Evolutionary conservation across 164 flowering plant genomes (phyloP), one percentile per base, ranked within the genome.

Genomic region (Vitis rotundifolia): DNA sequence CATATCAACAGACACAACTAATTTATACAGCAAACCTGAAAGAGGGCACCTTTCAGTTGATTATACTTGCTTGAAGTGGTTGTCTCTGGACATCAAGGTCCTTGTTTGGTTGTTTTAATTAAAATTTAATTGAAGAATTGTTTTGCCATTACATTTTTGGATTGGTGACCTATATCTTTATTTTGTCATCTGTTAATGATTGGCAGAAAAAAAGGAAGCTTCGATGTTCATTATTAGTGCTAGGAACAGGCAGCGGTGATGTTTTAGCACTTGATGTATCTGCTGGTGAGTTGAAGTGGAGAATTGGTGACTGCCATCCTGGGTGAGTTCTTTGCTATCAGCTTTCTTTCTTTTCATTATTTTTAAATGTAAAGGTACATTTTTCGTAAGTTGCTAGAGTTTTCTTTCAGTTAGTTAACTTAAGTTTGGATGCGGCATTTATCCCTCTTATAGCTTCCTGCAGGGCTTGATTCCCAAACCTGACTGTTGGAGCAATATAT

Each of bases 161-260:
- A 22, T 37, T 37, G 44, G 44, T 37, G 0, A 37, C 44, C 6
- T 3, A 37, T 37, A 37, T 9, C 54, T 10, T 50, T 59, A 44
- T 15, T 26, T 31, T n/a, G 8, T 67, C 0, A 56, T 31, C 16
- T 55, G 14, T 9, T 22, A n/a, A 26, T 69, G 54, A 48, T 50
- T 68, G 61, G 71, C 86, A 92, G 97, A 92, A 74, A 59, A 92
- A 91, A 77, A 85, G 86, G 74, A 91, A 84, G 77, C 78, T 73
- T n/a, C 84, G 78, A n/a, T 62, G 31, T 60, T 87, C 90, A 1
- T 67, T 90, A 22, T 68, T 95, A 56, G 83, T 90, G 22, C 68
- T 91, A 73, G 99, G 99, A 79, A 95, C 97, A 1, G 98, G 98
- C 9, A 76, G 92, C 71, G 98, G 99, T 61, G 98, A 93, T 78